Base-by-base conservation (phyloP, 2,329 filamentous ascomycete species). In the Dactylellina sp. region DNA sequence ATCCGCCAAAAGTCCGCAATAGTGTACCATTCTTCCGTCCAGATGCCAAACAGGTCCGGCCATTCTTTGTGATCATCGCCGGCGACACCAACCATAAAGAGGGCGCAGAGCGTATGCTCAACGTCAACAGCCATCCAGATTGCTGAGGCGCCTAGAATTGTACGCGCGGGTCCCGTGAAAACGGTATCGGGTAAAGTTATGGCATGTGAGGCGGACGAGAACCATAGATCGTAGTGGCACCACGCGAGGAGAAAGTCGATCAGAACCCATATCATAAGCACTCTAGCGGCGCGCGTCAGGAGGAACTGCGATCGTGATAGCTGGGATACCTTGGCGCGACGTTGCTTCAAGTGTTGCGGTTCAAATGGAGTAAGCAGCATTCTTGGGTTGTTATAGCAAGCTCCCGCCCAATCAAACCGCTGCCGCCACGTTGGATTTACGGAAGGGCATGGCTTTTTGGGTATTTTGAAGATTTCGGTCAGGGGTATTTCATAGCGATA, bases 11-110 rank as follows among this genome's bases (percentile, higher is more conserved):
- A 74, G 4, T 74, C 61, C 6, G 70, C 61, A 46, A 74, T 66
- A 2, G 70, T 74, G 18, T 65, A 74, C 70, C 70, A 74, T 11
- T 62, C 49, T 9, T 74, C 70, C 12, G 61, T 62, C 70, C 70
- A 74, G 24, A 74, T 49, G 2, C 70, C 70, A 32, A 74, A 74
- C 2, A 74, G 16, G 37, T 74, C 61, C 6, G 70, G 70, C 70
- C 70, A 74, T 16, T 74, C 49, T 9, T 18, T 56, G 16, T 66
- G 55, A 39, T 74, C 61, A 14, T 74, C 59, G 7, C 70, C 61
- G 2, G 42, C 50, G 4, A 74, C 0, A 0, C 61, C 61, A 9
- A 74, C 61, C 32, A 49, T 66, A 9, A 66, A 18, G 9, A 74
- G 22, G 18, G 61, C 61, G 39, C 25, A 60, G 20, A 74, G 6